Conservation (phyloP, 2,329 filamentous ascomycete genomes). For the Beauveria sp. region DNA sequence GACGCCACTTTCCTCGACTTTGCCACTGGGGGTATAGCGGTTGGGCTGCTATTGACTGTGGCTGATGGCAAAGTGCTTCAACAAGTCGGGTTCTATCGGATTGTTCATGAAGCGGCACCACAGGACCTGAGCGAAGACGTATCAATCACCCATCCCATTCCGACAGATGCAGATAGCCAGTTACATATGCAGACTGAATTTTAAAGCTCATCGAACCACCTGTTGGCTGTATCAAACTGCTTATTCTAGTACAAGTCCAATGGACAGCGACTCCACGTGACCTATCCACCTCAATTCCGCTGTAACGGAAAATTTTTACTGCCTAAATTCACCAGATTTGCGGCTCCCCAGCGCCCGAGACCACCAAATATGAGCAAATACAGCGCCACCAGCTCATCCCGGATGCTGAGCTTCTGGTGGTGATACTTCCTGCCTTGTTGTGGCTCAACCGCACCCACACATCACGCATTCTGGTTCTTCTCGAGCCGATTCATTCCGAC, state of each 20-base stretch:
- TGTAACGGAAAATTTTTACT: conserved; percentile 1
- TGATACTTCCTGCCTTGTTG: background rate
- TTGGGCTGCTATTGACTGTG: background rate
- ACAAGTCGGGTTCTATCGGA: conserved; percentile 5
- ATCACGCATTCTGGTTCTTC: background rate
- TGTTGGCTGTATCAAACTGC: background rate
- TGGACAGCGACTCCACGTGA: background rate
- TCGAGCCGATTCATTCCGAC: background rate
- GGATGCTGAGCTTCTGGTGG: background rate
- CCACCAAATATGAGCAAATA: background rate
- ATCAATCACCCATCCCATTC: background rate
- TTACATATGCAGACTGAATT: background rate
- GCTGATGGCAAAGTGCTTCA: background rate
- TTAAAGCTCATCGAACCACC: background rate
- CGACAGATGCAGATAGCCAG: background rate
- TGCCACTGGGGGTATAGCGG: conserved; percentile 1
- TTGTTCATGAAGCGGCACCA: background rate
- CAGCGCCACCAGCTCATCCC: background rate
- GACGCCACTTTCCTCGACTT: conserved; percentile 1
- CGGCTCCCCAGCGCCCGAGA: background rate
- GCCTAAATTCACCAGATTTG: background rate
- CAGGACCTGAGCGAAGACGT: background rate
- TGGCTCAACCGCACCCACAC: conserved; percentile 6
- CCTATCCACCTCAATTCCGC: background rate
- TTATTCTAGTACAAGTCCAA: background rate